Evolutionary conservation across 768 basidiomycete genomes (phyloP).

Genomic region (Suillus plorans): DNA sequence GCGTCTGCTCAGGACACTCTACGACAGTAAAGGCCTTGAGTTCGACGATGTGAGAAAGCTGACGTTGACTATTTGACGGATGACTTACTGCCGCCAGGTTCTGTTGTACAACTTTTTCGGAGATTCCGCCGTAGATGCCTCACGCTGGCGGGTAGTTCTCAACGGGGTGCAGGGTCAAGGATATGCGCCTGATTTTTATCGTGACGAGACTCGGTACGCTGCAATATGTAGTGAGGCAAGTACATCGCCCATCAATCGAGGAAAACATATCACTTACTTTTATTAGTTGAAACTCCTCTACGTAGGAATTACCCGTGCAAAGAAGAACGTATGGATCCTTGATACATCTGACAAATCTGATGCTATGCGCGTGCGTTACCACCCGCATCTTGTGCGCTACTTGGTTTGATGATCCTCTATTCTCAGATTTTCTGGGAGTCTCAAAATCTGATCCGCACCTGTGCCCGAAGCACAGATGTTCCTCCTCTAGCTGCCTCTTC

Average conservation of each 20-base stretch:
- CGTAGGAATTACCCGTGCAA: slow-evolving; percentile 68
- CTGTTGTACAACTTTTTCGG: slow-evolving; percentile 75
- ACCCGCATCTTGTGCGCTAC: neutral
- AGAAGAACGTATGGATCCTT: slow-evolving; percentile 68
- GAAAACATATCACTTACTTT: neutral
- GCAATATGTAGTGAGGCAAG: slow-evolving; percentile 59
- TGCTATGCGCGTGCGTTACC: slow-evolving; percentile 51
- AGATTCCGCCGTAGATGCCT: slow-evolving; percentile 49
- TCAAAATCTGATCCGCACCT: slow-evolving; percentile 44
- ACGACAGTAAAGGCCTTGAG: slow-evolving; percentile 32
- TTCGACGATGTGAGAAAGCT: slow-evolving; percentile 18
- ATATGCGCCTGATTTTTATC: slow-evolving; percentile 43
- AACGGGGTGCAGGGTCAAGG: slow-evolving; percentile 35
- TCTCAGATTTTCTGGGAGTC: slow-evolving; percentile 52
- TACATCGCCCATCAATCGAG: neutral
- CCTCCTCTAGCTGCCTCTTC: slow-evolving; percentile 57
- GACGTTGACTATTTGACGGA: too few relatives aligned
- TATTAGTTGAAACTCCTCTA: slow-evolving; percentile 64
- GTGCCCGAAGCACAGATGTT: slow-evolving; percentile 45
- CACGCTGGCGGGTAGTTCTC: slow-evolving; percentile 62
- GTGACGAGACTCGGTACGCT: slow-evolving; percentile 46
- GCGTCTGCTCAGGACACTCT: slow-evolving; percentile 24
- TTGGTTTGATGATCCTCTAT: neutral
- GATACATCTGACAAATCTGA: slow-evolving; percentile 57
- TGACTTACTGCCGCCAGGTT: slow-evolving; percentile 42